Conservation (phyloP, 495 filamentous ascomycete species). For the Penicillium silybi region DNA sequence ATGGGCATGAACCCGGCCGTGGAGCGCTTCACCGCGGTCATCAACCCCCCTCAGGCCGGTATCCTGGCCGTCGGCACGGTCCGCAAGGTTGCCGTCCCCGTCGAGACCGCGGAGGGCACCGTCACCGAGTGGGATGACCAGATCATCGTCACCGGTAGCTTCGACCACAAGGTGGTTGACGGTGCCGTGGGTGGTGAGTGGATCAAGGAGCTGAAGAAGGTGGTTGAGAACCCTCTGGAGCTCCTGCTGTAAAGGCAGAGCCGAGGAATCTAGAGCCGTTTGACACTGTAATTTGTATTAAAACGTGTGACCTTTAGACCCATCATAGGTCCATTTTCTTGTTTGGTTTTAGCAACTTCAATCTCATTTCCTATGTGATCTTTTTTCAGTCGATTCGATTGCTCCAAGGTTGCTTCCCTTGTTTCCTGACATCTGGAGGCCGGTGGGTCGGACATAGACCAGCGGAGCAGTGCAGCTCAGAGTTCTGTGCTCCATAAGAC, state of each 20-base stretch:
- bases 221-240: slow-evolving; percentile 94
- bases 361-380: slow-evolving; percentile 25
- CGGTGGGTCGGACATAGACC: background rate
- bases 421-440: background rate
- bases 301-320: slow-evolving; percentile 33
- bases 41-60: slow-evolving; percentile 96
- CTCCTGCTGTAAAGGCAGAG: slow-evolving; percentile 69
- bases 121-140: slow-evolving; percentile 92
- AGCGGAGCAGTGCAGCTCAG: background rate
- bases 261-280: background rate
- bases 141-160: slow-evolving; percentile 89
- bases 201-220: slow-evolving; percentile 95
- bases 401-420: background rate
- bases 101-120: slow-evolving; percentile 78
- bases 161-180: slow-evolving; percentile 94
- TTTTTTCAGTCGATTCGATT: no score
- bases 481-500: background rate
- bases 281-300: slow-evolving; percentile 43
- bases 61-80: slow-evolving; percentile 94
- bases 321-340: slow-evolving; percentile 28
- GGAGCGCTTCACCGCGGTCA: slow-evolving; percentile 97
- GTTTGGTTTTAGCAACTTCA: slow-evolving; percentile 37
- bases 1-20: slow-evolving; percentile 99
- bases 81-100: slow-evolving; percentile 89
- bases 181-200: slow-evolving; percentile 97